Evolutionary conservation across 352 stramenopile species (phyloP), one percentile per base, ranked within the genome.

Genomic region (Pythium brassicae): DNA sequence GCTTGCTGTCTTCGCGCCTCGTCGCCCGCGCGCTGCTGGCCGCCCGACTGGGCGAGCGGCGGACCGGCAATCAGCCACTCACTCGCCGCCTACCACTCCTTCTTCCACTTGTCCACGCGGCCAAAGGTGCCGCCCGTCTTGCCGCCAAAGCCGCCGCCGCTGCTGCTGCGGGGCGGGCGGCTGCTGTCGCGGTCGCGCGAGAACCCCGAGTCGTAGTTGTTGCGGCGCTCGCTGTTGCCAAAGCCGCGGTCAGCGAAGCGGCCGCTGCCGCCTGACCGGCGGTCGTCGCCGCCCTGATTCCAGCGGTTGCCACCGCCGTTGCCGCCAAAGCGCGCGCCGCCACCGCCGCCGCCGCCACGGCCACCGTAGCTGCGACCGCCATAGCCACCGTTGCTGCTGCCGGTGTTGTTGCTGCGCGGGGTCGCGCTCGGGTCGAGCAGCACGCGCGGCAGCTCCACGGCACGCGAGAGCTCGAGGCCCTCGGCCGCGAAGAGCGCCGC

Each of bases 381-480:
- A 19, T 26, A 46, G 40, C 40, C 42, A 3, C 10, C 14, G 20
- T 10, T 26, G 42, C 10, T 15, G 34, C 61, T 60, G 42, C 53
- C 57, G 54, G n/a, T n/a, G 50, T 53, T 62, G 69, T 63, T 72
- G 61, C 59, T 60, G 56, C 55, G 47, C 55, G 55, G 45, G 57
- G 34, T 29, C 40, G 29, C 42, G 55, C 25, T 57, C 51, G 55
- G 56, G 57, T 78, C 75, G 46, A 86, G 65, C 17, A 89, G 57
- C 63, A 89, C 54, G 14, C 68, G 72, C 17, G 80, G 70, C 27
- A 91, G 76, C 58, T 91, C 78, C 17, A 73, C 64, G 22, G 74
- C 71, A 7, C 63, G 48, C 29, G 74, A 62, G 43, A 91, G 66
- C 3, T 61, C 73, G 43, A 83, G 61, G 32, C 67, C 63, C 0